Evolutionary conservation across 164 flowering plant species (phyloP), one percentile per base, ranked within the genome.

Genomic region (Brasenia schreberi): DNA sequence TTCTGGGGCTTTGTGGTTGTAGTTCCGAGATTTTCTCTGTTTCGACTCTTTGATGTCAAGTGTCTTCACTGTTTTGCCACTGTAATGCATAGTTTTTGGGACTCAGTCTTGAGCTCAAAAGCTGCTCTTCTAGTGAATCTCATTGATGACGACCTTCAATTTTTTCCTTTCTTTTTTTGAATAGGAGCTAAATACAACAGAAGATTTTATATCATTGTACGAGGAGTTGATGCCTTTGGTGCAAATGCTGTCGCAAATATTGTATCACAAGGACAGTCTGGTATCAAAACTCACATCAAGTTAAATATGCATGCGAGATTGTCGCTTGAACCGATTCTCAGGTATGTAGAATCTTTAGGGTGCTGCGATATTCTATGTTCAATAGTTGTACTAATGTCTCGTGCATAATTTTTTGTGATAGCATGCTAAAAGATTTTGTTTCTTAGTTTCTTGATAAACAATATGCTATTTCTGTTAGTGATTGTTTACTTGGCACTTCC

Each of bases 121-220:
- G 27, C 27, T 23, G 27, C 27, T 23, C 27, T 23, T 23, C 27
- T 23, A 23, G 27, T 23, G 27, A 23, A 60, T 60, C 1, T 60
- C 16, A 18, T 60, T 60, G 63, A 11, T 60, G 63, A 6, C n/a
- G 19, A 60, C 27, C 63, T 60, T 12, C 59, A n/a, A 11, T 56
- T 12, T 7, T 19, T 60, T n/a, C 9, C 19, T 60, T 7, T 17
- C 27, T 60, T n/a, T n/a, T 72, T 6, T 19, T 9, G 64, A 69
- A 71, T 0, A 91, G 99, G 97, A 95, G 79, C 70, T 92, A 65
- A 92, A 95, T 68, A 92, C 96, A 16, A 92, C 99, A 6, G 94
- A 87, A 77, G 96, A 92, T 70, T 95, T 95, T 68, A 87, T 90
- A 70, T 83, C 94, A 9, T 84, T 87, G 68, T 92, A 87, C 65